These are phyloP conservation scores for Anthracocystis walkeri DNA, from an alignment of 1,284 basidiomycete genomes.

Conservation along the genomic window DNA sequence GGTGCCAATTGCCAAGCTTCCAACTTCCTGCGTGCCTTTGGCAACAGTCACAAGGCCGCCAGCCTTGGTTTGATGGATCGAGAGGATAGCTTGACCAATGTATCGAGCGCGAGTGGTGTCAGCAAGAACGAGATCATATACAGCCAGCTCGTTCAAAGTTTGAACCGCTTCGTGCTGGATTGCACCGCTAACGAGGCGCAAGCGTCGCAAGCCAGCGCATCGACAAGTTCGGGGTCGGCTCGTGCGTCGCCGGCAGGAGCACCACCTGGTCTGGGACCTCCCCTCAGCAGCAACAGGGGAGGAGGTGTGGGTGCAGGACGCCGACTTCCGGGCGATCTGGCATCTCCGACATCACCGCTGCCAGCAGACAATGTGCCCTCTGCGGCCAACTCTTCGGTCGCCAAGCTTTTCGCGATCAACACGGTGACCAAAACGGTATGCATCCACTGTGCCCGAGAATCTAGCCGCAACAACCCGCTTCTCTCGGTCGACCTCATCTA, in stretches of 20 bases:
- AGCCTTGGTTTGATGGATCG: slow-evolving; percentile 91
- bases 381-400: slow-evolving; percentile 13
- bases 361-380: slow-evolving; percentile 9
- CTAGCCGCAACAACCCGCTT: slow-evolving; percentile 53
- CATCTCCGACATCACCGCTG: slow-evolving; percentile 13
- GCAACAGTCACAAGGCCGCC: slow-evolving; percentile 79
- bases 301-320: slow-evolving; percentile 26
- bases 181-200: slow-evolving; percentile 52
- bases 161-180: slow-evolving; percentile 93
- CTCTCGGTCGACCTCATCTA: slow-evolving; percentile 83
- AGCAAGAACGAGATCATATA: slow-evolving; percentile 72
- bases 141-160: slow-evolving; percentile 88
- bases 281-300: slow-evolving; percentile 38
- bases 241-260: slow-evolving; percentile 28
- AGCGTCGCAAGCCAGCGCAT: slow-evolving; percentile 4
- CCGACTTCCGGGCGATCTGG: slow-evolving; percentile 13
- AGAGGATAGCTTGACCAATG: slow-evolving; percentile 76
- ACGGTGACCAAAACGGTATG: slow-evolving; percentile 75
- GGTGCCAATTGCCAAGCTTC: slow-evolving; percentile 96
- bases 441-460: slow-evolving; percentile 82
- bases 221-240: background rate
- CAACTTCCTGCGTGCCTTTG: slow-evolving; percentile 94
- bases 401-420: slow-evolving; percentile 45
- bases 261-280: slow-evolving; percentile 43
- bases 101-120: slow-evolving; percentile 66